phyloP scores from a whole-genome alignment of 306 rosid species.

The Rosa multiflora region DNA sequence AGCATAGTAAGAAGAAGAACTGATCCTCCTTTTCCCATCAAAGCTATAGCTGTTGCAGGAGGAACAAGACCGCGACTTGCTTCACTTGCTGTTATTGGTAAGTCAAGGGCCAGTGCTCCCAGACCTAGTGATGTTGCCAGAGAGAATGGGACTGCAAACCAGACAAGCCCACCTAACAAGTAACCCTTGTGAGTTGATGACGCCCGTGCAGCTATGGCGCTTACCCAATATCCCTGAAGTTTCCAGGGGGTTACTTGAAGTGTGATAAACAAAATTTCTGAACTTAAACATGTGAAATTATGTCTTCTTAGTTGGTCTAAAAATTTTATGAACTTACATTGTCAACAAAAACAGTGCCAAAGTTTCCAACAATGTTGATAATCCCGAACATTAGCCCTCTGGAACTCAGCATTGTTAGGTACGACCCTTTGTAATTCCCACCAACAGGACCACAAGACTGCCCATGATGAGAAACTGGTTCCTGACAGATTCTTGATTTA shows the following conservation, averaged over 20 bases:
- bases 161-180: slow-evolving; percentile 90
- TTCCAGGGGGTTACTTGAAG: slow-evolving; percentile 17
- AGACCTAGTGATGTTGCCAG: slow-evolving; percentile 87
- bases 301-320: slow-evolving; percentile 7
- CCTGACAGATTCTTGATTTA: slow-evolving; percentile 68
- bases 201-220: slow-evolving; percentile 94
- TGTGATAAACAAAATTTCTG: neutral
- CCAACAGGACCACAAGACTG: slow-evolving; percentile 94
- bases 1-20: slow-evolving; percentile 92
- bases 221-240: slow-evolving; percentile 91
- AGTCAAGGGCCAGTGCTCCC: slow-evolving; percentile 94
- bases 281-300: slow-evolving; percentile 10
- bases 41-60: slow-evolving; percentile 92
- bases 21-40: slow-evolving; percentile 96
- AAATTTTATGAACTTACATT: slow-evolving; percentile 53
- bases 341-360: slow-evolving; percentile 93
- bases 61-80: slow-evolving; percentile 90
- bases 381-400: slow-evolving; percentile 90
- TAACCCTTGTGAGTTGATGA: slow-evolving; percentile 96
- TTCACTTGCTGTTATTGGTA: slow-evolving; percentile 68
- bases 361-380: slow-evolving; percentile 83
- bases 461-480: slow-evolving; percentile 75
- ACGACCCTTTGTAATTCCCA: slow-evolving; percentile 84
- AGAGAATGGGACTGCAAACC: slow-evolving; percentile 99
- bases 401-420: slow-evolving; percentile 86